A percentile compares a stretch with the other conserved stretches of the same genome.
Conservation (phyloP, 306 rosid species). For the Cucumis cinereus region DNA sequence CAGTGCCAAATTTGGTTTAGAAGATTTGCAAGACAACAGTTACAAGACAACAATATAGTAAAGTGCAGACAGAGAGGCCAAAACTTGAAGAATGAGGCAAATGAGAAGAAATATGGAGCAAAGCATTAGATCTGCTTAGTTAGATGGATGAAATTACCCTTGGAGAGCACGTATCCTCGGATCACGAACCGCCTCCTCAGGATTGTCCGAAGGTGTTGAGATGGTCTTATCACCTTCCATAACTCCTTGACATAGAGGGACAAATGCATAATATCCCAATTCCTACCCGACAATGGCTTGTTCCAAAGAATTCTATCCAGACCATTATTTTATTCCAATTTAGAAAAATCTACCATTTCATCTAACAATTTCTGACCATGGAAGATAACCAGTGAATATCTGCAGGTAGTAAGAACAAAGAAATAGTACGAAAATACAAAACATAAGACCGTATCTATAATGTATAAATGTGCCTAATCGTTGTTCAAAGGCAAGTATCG, state of each 20-base stretch:
- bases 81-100: neutral
- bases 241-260: neutral
- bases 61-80: neutral
- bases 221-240: slow-evolving; percentile 13
- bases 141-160: slow-evolving; percentile 1
- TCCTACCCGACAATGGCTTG: slow-evolving; percentile 7
- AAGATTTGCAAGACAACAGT: neutral
- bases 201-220: slow-evolving; percentile 2
- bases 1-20: neutral
- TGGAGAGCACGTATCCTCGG: slow-evolving; percentile 9
- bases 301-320: neutral
- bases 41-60: neutral
- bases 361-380: neutral
- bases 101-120: neutral
- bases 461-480: neutral
- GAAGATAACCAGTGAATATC: neutral
- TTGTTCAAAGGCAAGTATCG: neutral
- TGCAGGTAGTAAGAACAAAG: neutral
- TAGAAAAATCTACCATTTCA: slow-evolving; percentile 2
- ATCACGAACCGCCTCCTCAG: neutral
- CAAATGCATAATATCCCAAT: slow-evolving; percentile 7
- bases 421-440: neutral
- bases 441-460: neutral
- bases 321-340: slow-evolving; percentile 2
- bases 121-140: neutral